Evolutionary conservation across 1,284 basidiomycete genomes (phyloP).

Genomic region (Waitea zeae): DNA sequence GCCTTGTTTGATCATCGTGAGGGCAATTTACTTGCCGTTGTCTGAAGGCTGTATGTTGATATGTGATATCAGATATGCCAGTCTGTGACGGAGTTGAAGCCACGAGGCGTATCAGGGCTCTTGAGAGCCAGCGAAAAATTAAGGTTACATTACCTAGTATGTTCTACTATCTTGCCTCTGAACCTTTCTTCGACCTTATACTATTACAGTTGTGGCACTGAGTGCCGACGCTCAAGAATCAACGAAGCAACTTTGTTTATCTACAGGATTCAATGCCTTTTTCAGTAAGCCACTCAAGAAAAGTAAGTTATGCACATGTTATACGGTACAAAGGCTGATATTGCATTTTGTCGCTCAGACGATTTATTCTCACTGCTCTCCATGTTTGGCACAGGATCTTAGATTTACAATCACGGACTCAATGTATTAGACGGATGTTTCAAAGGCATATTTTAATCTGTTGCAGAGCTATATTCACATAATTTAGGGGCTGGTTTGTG

Average conservation of each 20-base stretch:
- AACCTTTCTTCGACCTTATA: conserved; percentile 3
- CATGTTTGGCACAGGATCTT: too few species aligned
- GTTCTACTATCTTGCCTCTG: conserved; percentile 8
- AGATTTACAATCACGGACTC: too few species aligned
- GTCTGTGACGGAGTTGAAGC: conserved; percentile 60
- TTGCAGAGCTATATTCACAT: too few species aligned
- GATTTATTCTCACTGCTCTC: too few species aligned
- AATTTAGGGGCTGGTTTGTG: too few species aligned
- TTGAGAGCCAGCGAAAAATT: conserved; percentile 38
- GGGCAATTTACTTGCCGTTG: conserved; percentile 9
- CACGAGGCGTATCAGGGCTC: conserved; percentile 36
- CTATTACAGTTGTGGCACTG: conserved; percentile 38
- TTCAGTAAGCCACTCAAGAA: conserved; percentile 52
- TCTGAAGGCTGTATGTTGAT: not conserved
- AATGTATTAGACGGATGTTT: too few species aligned
- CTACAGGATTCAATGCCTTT: conserved; percentile 58
- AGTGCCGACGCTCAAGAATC: conserved; percentile 62
- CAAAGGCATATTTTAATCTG: too few species aligned
- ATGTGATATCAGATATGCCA: conserved; percentile 38
- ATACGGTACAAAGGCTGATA: too few species aligned
- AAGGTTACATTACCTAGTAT: conserved; percentile 34
- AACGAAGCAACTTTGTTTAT: conserved; percentile 52
- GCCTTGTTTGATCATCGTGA: conserved; percentile 59
- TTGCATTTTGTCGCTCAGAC: too few species aligned
- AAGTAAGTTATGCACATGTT: too few species aligned